Evolutionary conservation across 352 stramenopile genomes (phyloP), one percentile per base, ranked within the genome.

Genomic region (Globisporangium emineosum): DNA sequence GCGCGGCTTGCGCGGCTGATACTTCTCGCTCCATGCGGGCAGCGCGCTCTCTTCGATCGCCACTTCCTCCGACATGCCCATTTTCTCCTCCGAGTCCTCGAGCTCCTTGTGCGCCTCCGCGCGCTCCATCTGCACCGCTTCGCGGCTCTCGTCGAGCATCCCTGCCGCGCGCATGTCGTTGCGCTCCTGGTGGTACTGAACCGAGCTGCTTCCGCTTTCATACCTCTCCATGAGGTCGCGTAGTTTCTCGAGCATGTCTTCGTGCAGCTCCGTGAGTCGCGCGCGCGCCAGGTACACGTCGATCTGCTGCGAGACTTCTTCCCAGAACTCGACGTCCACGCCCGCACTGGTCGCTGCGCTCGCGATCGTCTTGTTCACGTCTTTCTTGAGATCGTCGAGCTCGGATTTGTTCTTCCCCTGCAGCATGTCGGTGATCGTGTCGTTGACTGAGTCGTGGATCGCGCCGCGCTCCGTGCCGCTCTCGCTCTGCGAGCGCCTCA

Each of bases 1-100:
- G 3, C 97, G 87, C 7, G 98, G 98, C 74, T 99, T 99, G 40
- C 97, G 91, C 17, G 97, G 97, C 62, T 95, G 83, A 78, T 98
- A 99, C 78, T 98, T 99, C 64, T 99, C 93, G 75, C 96, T 93
- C 97, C 96, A 99, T 23, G 69, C 72, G 7, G 92, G 89, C 30
- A 91, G 57, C 5, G 51, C 57, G 60, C 93, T 78, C 45, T 88
- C 53, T 5, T 78, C 67, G 4, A 97, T 69, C 54, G 85, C 71
- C 53, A 98, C 89, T 67, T 98, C 94, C 70, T 99, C 94, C 1
- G 93, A 79, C 35, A 90, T 90, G 1, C 83, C 93, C 65, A 98
- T 93, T 30, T 73, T 72, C 50, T 94, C 81, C 51, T 95, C 80
- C 19, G 70, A 66, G 63, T 91, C 75, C 23, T 94, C 84, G 8